These are phyloP conservation scores for Paecilomyces formosus DNA, from an alignment of 2,329 filamentous ascomycete genomes.

Conservation along the genomic window DNA sequence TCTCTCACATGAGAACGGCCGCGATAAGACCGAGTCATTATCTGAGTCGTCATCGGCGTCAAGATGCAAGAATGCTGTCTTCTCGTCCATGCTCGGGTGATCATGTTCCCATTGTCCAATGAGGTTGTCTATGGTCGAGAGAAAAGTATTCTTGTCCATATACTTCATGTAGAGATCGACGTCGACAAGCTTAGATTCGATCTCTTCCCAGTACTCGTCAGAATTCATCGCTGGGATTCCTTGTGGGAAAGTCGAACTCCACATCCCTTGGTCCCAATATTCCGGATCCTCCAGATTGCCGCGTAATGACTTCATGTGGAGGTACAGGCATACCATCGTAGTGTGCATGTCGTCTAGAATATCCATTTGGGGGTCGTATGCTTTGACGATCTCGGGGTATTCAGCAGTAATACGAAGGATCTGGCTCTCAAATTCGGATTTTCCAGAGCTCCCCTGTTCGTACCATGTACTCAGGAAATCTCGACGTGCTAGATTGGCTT, in stretches of 20 bases:
- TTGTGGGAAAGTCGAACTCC: neutral
- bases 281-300: neutral
- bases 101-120: neutral
- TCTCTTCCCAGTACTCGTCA: neutral
- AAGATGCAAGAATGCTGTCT: too few relatives aligned
- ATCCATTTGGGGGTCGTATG: neutral
- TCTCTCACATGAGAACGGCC: neutral
- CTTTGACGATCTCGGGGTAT: neutral
- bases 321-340: neutral
- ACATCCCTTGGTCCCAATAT: neutral
- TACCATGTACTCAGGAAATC: neutral
- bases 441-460: neutral
- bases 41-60: neutral
- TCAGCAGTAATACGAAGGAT: neutral
- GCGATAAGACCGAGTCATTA: neutral
- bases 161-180: neutral
- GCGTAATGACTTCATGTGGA: neutral
- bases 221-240: neutral
- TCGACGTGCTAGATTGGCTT: neutral
- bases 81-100: neutral
- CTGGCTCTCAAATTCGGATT: slow-evolving; percentile 2
- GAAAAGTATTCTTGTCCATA: neutral
- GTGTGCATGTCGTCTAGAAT: neutral
- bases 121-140: neutral
- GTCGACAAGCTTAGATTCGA: neutral